Evolutionary conservation across 352 stramenopile species (phyloP).

Genomic region (Pythium scleroteichum): DNA sequence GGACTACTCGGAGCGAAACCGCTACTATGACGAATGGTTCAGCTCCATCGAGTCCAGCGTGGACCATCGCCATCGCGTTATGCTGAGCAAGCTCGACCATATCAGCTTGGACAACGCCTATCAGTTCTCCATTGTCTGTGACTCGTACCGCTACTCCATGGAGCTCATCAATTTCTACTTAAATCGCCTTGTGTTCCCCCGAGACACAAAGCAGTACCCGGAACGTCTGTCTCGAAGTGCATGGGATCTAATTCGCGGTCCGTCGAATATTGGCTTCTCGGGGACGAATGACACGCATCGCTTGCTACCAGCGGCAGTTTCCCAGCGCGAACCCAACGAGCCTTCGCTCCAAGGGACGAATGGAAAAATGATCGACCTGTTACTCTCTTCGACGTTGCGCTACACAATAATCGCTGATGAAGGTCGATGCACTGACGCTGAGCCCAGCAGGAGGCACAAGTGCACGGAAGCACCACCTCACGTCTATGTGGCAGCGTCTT

Average conservation of each 20-base stretch:
- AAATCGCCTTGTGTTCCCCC: constrained; percentile 75
- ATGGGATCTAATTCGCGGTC: constrained; percentile 77
- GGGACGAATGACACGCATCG: constrained; percentile 89
- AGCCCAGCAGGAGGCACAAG: not conserved
- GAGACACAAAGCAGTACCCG: constrained; percentile 78
- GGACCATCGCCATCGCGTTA: constrained; percentile 23
- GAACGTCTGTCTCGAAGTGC: constrained; percentile 64
- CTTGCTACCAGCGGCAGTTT: constrained; percentile 68
- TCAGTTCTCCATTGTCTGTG: constrained; percentile 58
- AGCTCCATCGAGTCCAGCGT: constrained; percentile 28
- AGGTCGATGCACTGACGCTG: not conserved
- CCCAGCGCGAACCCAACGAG: constrained; percentile 57
- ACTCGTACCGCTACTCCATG: constrained; percentile 62
- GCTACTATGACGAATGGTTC: constrained; percentile 78
- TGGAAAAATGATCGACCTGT: constrained; percentile 83
- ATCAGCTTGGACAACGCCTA: constrained; percentile 67
- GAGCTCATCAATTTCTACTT: constrained; percentile 85
- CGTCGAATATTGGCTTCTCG: constrained; percentile 78
- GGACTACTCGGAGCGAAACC: constrained; percentile 56
- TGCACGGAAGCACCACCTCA: not conserved
- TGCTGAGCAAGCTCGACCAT: constrained; percentile 58
- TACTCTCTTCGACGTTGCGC: constrained; percentile 38
- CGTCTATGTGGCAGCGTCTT: constrained; percentile 42
- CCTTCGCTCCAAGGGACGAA: constrained; percentile 65
- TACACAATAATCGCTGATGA: constrained; percentile 31